phyloP scores from a whole-genome alignment of 306 rosid species.

The Lathyrus sativus region DNA sequence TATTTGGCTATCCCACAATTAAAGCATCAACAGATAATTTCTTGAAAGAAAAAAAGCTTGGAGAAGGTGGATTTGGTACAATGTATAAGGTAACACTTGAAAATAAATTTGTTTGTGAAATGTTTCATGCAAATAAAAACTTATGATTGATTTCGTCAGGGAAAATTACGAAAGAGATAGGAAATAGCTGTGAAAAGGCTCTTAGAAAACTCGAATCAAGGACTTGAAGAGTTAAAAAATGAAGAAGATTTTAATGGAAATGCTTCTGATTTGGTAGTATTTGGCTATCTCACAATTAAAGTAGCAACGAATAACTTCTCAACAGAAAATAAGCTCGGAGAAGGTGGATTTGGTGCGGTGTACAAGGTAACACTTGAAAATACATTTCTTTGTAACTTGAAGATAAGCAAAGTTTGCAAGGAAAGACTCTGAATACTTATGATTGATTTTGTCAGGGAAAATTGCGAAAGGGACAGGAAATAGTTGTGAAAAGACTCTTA shows the following conservation, averaged over 20 bases:
- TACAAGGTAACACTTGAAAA: constrained; percentile 50
- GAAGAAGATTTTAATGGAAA: constrained; percentile 25
- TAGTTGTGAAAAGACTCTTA: constrained; percentile 59
- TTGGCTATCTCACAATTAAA: constrained; percentile 41
- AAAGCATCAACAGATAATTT: constrained; percentile 54
- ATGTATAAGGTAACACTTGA: constrained; percentile 55
- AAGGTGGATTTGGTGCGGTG: constrained; percentile 61
- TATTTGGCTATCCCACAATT: constrained; percentile 38
- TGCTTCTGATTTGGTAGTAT: constrained; percentile 42
- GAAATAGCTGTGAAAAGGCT: too few species aligned
- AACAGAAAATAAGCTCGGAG: constrained; percentile 48
- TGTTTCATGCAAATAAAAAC: too few species aligned
- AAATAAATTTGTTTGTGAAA: neutral
- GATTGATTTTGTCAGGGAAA: constrained; percentile 36
- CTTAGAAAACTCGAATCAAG: too few species aligned
- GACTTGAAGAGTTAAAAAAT: too few species aligned
- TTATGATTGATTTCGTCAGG: too few species aligned
- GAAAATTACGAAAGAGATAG: too few species aligned
- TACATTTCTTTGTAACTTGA: neutral
- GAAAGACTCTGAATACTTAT: too few species aligned
- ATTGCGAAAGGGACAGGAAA: constrained; percentile 47
- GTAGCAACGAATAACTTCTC: constrained; percentile 56
- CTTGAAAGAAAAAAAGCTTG: constrained; percentile 48
- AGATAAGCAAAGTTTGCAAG: too few species aligned
- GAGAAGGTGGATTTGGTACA: constrained; percentile 61